phyloP scores from a whole-genome alignment of 345 rosid species.

The Sisymbrium altissimum region DNA sequence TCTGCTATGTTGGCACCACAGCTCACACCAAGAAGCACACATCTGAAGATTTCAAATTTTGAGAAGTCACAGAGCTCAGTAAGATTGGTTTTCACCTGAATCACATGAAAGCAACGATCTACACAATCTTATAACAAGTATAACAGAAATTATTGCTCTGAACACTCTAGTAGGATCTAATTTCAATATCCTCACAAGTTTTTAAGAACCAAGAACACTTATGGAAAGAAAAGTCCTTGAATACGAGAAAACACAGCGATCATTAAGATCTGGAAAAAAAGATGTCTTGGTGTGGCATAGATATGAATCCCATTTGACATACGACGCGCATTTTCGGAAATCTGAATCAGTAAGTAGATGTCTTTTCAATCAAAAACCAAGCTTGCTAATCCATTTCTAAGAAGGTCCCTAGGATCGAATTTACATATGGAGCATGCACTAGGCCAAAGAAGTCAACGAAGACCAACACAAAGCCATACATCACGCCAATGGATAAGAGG shows the following conservation, averaged over 20 bases:
- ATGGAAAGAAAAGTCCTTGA: not conserved
- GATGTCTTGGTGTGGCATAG: not conserved
- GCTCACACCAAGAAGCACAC: slow-evolving; percentile 89
- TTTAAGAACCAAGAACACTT: not conserved
- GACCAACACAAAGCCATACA: not conserved
- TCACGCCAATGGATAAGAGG: not conserved
- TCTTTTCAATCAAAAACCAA: not conserved
- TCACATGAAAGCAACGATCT: slow-evolving; percentile 29
- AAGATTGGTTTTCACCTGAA: slow-evolving; percentile 28
- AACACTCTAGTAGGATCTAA: not conserved
- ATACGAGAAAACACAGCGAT: not conserved
- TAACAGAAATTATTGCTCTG: not conserved
- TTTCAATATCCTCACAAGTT: not conserved
- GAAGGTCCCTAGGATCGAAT: not conserved
- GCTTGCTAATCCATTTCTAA: not conserved
- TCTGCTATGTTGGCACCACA: slow-evolving; percentile 91
- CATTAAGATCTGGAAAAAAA: not conserved
- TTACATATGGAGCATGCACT: not conserved
- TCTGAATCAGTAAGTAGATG: not conserved
- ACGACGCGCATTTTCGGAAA: not conserved
- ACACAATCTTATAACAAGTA: not conserved
- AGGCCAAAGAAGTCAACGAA: not conserved
- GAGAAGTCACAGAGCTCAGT: slow-evolving; percentile 33
- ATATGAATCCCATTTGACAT: not conserved
- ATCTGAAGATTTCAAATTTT: slow-evolving; percentile 41